Percentiles rank a stretch among this genome's conserved stretches.
Evolutionary conservation across 2,329 filamentous ascomycete genomes (phyloP).

Genomic region (Pezicula neosporulosa): DNA sequence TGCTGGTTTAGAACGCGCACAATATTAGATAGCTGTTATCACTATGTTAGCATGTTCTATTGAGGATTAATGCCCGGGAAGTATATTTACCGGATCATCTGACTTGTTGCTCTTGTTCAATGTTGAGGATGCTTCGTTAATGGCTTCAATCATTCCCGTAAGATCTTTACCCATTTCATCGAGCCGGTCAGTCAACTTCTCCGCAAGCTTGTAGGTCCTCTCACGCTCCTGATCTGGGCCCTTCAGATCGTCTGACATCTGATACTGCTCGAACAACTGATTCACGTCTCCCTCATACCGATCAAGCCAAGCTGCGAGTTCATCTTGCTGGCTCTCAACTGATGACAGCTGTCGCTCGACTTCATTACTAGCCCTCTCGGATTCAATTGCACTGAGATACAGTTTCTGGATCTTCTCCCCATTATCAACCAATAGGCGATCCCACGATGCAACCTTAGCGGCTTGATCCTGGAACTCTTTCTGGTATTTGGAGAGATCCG

Average conservation of each 20-base stretch:
- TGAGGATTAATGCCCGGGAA: slow-evolving; percentile 10
- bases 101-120: slow-evolving; percentile 86
- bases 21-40: slow-evolving; percentile 78
- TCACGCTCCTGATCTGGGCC: slow-evolving; percentile 95
- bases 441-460: slow-evolving; percentile 80
- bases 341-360: slow-evolving; percentile 87
- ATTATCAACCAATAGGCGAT: slow-evolving; percentile 88
- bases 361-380: slow-evolving; percentile 87
- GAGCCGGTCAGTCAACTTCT: slow-evolving; percentile 85
- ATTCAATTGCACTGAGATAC: slow-evolving; percentile 88
- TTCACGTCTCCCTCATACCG: slow-evolving; percentile 91
- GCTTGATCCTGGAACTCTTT: slow-evolving; percentile 95
- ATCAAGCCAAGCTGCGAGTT: slow-evolving; percentile 83
- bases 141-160: slow-evolving; percentile 95
- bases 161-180: slow-evolving; percentile 94
- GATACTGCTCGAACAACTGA: slow-evolving; percentile 76
- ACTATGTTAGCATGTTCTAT: slow-evolving; percentile 9
- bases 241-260: slow-evolving; percentile 71
- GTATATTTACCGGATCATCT: slow-evolving; percentile 73
- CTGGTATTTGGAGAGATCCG: slow-evolving; percentile 91
- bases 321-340: slow-evolving; percentile 90
- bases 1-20: slow-evolving; percentile 93
- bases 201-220: slow-evolving; percentile 91
- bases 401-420: slow-evolving; percentile 92
- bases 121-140: slow-evolving; percentile 87